A percentile compares a stretch with the other conserved stretches of the same genome.
Evolutionary conservation across 2,329 filamentous ascomycete genomes (phyloP).

Genomic region (Paraconiothyrium sp.): DNA sequence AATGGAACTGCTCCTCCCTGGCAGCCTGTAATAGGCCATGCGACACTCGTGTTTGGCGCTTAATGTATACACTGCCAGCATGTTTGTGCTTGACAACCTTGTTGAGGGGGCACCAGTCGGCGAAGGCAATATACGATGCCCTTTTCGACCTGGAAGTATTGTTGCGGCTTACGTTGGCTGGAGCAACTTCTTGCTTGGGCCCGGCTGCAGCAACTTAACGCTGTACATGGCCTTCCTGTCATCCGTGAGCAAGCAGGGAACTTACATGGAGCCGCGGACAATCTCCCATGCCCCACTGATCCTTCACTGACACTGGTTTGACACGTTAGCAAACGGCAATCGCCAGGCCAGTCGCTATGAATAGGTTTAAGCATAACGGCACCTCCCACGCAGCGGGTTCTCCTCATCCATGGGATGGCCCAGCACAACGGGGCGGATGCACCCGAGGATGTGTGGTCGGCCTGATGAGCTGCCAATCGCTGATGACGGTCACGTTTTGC

Average conservation of each 20-base stretch:
- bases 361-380: constrained; percentile 24
- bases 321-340: neutral
- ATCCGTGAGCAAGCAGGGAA: constrained; percentile 4
- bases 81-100: constrained; percentile 1
- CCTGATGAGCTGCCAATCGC: constrained; percentile 8
- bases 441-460: constrained; percentile 16
- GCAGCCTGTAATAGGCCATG: constrained; percentile 2
- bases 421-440: constrained; percentile 21
- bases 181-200: neutral
- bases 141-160: neutral
- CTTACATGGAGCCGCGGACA: constrained; percentile 2
- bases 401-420: constrained; percentile 11
- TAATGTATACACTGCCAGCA: neutral
- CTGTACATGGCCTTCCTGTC: constrained; percentile 1
- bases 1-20: neutral
- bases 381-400: constrained; percentile 9
- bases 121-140: neutral
- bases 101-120: neutral
- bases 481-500: neutral
- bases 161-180: constrained; percentile 16
- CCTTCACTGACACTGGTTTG: neutral
- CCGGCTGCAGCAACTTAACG: constrained; percentile 1
- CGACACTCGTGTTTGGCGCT: constrained; percentile 1
- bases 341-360: constrained; percentile 12
- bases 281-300: neutral